These are phyloP conservation scores for Termitomyces sp. DNA, from an alignment of 768 basidiomycete genomes.

Conservation along the genomic window DNA sequence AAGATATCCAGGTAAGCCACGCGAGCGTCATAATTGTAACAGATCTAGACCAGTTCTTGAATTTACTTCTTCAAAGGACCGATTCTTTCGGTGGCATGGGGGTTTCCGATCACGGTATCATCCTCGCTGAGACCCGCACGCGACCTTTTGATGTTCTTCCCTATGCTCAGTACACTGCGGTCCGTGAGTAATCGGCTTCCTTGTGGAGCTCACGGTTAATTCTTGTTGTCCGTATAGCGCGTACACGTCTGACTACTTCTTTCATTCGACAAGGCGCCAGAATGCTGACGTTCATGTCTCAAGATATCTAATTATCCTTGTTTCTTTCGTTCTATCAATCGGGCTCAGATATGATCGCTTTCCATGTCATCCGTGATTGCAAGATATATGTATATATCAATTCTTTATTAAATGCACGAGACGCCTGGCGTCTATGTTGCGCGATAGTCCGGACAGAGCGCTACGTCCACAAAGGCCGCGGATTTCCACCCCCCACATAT, in stretches of 20 bases:
- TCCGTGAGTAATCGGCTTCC: slow-evolving; percentile 47
- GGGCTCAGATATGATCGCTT: background rate
- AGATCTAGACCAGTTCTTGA: slow-evolving; percentile 16
- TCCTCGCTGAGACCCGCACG: slow-evolving; percentile 70
- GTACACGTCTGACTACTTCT: slow-evolving; percentile 43
- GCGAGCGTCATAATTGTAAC: background rate
- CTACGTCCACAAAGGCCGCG: no score
- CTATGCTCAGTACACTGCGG: slow-evolving; percentile 69
- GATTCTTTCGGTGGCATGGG: slow-evolving; percentile 46
- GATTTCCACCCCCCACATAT: no score
- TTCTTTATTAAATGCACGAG: no score
- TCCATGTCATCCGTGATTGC: background rate
- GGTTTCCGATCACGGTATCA: slow-evolving; percentile 52
- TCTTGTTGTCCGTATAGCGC: slow-evolving; percentile 25
- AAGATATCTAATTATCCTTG: slow-evolving; percentile 11
- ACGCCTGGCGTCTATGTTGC: no score
- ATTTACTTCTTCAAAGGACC: slow-evolving; percentile 23
- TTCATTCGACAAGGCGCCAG: slow-evolving; percentile 51
- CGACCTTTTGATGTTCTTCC: slow-evolving; percentile 74
- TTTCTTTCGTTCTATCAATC: background rate
- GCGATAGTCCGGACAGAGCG: no score
- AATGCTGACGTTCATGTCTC: slow-evolving; percentile 36
- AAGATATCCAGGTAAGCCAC: slow-evolving; percentile 64
- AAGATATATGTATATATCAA: no score
- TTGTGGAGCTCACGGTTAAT: slow-evolving; percentile 8